Conservation (phyloP, 2,329 filamentous ascomycete genomes). For the Polytolypa hystricis region DNA sequence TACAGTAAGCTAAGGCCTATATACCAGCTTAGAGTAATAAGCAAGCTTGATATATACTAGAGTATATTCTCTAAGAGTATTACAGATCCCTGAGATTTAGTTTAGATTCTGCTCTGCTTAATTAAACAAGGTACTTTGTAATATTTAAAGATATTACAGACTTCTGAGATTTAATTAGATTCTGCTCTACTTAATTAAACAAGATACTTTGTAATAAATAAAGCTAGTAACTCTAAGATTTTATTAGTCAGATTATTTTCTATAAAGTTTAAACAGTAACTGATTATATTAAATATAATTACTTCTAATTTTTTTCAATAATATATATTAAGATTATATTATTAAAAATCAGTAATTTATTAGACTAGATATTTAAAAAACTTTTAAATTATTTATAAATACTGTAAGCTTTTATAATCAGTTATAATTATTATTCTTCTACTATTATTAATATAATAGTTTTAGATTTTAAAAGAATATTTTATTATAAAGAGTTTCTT, state of each 20-base stretch:
- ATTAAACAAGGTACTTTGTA: too few relatives aligned
- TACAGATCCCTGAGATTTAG: too few relatives aligned
- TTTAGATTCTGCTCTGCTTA: too few relatives aligned
- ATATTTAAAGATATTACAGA: too few relatives aligned
- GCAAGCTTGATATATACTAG: too few relatives aligned
- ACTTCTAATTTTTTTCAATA: background rate
- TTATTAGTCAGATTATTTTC: background rate
- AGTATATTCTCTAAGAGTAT: too few relatives aligned
- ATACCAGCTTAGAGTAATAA: too few relatives aligned
- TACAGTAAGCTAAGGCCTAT: too few relatives aligned
- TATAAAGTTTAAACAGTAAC: background rate
- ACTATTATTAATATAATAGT: constrained; percentile 5
- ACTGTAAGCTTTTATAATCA: constrained; percentile 2
- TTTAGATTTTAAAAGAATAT: background rate
- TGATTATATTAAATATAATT: background rate
- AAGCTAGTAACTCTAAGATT: too few relatives aligned
- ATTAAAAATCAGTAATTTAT: background rate
- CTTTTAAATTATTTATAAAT: background rate
- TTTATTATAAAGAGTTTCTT: constrained; percentile 6
- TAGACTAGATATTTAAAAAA: background rate
- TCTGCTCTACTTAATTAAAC: too few relatives aligned
- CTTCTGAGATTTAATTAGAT: too few relatives aligned
- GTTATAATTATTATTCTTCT: constrained; percentile 3
- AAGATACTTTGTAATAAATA: too few relatives aligned
- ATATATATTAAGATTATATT: background rate